Conservation (phyloP, 1,284 basidiomycete species). For the Boletus sp. region DNA sequence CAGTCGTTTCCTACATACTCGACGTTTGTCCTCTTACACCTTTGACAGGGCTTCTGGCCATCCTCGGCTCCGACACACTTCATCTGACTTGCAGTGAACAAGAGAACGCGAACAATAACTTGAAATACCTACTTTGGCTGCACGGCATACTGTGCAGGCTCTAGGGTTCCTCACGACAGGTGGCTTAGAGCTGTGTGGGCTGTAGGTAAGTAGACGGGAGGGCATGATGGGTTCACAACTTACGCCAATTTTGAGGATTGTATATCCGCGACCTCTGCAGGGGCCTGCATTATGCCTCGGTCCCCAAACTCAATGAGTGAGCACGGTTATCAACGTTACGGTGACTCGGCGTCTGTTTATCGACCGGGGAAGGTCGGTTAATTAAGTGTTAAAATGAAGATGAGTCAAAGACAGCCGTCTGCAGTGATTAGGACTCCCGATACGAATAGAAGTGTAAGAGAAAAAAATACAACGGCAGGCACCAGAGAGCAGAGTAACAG, state of each 20-base stretch:
- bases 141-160: constrained; percentile 77
- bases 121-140: constrained; percentile 59
- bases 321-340: constrained; percentile 38
- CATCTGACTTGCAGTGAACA: constrained; percentile 52
- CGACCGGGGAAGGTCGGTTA: constrained; percentile 40
- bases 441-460: not conserved
- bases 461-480: constrained; percentile 5
- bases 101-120: constrained; percentile 16
- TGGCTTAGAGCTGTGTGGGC: constrained; percentile 38
- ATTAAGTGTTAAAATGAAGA: constrained; percentile 36
- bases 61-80: constrained; percentile 84
- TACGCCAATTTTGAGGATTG: constrained; percentile 32
- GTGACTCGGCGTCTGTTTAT: constrained; percentile 40
- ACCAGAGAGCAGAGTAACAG: constrained; percentile 11
- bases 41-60: constrained; percentile 68
- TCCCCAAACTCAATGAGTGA: constrained; percentile 12
- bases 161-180: constrained; percentile 69
- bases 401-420: constrained; percentile 13
- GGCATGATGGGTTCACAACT: constrained; percentile 9
- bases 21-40: constrained; percentile 71
- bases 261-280: constrained; percentile 29
- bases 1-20: constrained; percentile 46
- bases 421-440: constrained; percentile 4
- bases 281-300: constrained; percentile 27
- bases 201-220: constrained; percentile 10